Conservation (phyloP, 2,329 filamentous ascomycete species). For the Hansfordia pulvinata region DNA sequence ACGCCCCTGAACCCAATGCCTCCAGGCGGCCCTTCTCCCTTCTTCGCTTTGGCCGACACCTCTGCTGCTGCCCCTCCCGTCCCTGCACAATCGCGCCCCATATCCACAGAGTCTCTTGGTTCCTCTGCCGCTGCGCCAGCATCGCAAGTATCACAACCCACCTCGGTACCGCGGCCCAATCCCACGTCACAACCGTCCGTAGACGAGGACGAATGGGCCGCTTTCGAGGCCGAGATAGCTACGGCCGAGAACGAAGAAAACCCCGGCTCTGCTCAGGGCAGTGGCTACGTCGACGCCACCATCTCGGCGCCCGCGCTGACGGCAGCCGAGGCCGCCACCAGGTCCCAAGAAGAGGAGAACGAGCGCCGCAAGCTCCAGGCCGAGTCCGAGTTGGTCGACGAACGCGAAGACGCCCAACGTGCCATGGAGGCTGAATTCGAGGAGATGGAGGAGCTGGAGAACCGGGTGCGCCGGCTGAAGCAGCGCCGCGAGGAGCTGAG, state of each 20-base stretch:
- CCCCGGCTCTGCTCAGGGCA: conserved; percentile 8
- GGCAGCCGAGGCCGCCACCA: conserved; percentile 45
- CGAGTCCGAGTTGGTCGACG: conserved; percentile 46
- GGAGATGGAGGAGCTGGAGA: conserved; percentile 69
- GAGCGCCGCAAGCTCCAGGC: conserved; percentile 34
- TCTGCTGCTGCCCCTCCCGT: conserved; percentile 2
- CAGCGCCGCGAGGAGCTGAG: conserved; percentile 57
- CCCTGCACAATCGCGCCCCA: conserved; percentile 3
- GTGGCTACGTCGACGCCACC: conserved; percentile 30
- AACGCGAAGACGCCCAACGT: conserved; percentile 62
- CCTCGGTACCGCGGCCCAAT: conserved; percentile 2
- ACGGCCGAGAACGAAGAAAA: conserved; percentile 13
- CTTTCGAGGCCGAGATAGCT: conserved; percentile 74
- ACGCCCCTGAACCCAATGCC: conserved; percentile 23
- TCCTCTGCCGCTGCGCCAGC: not conserved
- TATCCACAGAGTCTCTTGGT: conserved; percentile 12
- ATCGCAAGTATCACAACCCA: conserved; percentile 1
- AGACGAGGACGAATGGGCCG: conserved; percentile 74
- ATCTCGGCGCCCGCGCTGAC: conserved; percentile 59
- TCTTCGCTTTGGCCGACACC: conserved; percentile 2
- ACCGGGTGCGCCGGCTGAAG: conserved; percentile 53
- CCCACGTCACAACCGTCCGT: conserved; percentile 13
- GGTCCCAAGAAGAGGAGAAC: conserved; percentile 34
- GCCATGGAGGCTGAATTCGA: conserved; percentile 68
- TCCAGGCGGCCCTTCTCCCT: no score